Base-by-base conservation (phyloP, 1,139 yeast genomes). In the Eremothecium sinecaudum region DNA sequence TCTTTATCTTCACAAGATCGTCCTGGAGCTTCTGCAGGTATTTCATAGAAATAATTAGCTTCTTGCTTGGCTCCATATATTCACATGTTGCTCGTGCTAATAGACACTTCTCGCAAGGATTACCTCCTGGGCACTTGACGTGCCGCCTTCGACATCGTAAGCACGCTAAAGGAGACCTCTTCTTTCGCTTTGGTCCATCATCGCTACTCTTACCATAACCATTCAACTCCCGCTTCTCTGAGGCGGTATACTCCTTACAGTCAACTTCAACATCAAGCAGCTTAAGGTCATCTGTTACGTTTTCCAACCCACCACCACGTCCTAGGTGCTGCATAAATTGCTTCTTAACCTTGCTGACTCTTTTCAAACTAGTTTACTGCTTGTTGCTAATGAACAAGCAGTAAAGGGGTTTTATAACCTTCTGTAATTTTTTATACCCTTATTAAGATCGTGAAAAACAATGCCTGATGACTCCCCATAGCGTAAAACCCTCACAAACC, bases 111-210 rank as follows among this genome's bases (percentile, higher is more conserved):
- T 64, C 59, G 53, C 94, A 82, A 0, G 87, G 84, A 22, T 75
- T 71, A 1, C 84, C 90, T 1, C 92, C 92, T 8, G 86, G 86
- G 51, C 94, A 82, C 43, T 81, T 71, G 24, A 79, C 75, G 55
- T 82, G 93, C 37, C 90, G 66, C 32, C 74, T 70, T 26, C 93
- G 64, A 50, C 94, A 82, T 31, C 86, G 60, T 11, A 75, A 73
- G 51, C 93, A 82, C 1, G 60, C 60, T 32, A 50, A 24, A 1
- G 45, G 35, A 2, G 50, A 43, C 27, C 47, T 34, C 31, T 45
- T 46, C 29, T 35, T 25, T 17, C 33, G 33, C 19, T 31, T 33
- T 18, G 30, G 33, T 10, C 10, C 5, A 13, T 15, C 21, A 4
- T 24, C 29, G 12, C 20, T 8, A 7, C 24, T 25, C 24, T 28